Conservation (phyloP, 345 rosid species). For the Salix dunnii region DNA sequence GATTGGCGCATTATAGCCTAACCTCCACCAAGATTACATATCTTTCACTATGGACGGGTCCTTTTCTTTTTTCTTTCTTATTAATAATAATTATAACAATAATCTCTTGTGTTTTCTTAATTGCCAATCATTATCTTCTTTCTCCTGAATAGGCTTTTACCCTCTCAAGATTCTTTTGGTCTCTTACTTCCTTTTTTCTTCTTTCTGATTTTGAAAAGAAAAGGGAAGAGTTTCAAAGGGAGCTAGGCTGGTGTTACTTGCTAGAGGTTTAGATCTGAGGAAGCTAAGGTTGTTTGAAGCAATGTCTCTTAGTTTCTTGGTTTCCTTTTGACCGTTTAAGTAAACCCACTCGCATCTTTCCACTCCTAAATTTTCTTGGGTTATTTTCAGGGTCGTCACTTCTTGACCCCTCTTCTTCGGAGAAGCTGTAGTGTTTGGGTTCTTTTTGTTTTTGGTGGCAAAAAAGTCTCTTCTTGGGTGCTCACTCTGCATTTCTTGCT, state of each 20-base stretch:
- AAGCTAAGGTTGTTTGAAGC: conserved; percentile 20
- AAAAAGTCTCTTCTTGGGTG: not conserved
- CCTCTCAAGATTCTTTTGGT: conserved; percentile 18
- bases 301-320: conserved; percentile 23
- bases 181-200: conserved; percentile 7
- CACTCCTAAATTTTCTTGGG: conserved; percentile 11
- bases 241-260: conserved; percentile 3
- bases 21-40: not conserved
- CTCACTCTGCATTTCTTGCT: conserved; percentile 26
- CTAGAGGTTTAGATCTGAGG: conserved; percentile 45
- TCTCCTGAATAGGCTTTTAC: conserved; percentile 1
- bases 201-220: not conserved
- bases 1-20: conserved; percentile 9
- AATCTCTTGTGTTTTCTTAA: conserved; percentile 20
- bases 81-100: not conserved
- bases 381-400: not conserved
- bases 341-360: conserved; percentile 16
- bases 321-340: conserved; percentile 15
- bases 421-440: not conserved
- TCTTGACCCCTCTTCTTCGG: conserved; percentile 21
- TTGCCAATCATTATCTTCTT: conserved; percentile 37
- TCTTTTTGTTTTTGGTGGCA: not conserved
- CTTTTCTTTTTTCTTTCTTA: conserved; percentile 23
- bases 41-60: conserved; percentile 10
- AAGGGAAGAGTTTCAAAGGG: not conserved